phyloP scores from a whole-genome alignment of 441 rosid genomes.

The Populus tomentosa region DNA sequence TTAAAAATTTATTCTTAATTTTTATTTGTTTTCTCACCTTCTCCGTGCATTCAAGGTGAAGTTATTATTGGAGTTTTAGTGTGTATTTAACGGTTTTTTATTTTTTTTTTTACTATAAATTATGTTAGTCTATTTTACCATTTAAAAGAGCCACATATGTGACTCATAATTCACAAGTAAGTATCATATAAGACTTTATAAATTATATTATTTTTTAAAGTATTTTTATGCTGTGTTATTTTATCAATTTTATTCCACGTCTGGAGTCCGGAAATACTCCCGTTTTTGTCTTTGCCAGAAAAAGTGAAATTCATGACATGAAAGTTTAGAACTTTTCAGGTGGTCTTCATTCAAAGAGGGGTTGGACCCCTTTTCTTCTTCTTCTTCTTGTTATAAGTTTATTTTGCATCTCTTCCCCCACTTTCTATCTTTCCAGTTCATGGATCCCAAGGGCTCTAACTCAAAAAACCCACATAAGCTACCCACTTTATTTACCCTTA shows the following conservation, averaged over 20 bases:
- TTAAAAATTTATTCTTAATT: no score
- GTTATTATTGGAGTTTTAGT: background rate
- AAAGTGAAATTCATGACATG: conserved; percentile 44
- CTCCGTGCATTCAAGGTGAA: background rate
- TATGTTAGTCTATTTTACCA: background rate
- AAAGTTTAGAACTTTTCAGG: conserved; percentile 42
- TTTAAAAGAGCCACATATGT: background rate
- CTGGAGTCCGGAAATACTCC: no score
- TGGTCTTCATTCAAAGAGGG: no score
- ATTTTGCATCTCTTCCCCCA: conserved; percentile 21
- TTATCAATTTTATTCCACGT: no score
- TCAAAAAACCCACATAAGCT: conserved; percentile 30
- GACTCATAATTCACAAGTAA: background rate
- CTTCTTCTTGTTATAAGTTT: background rate
- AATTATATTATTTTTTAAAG: no score
- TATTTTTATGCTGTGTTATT: background rate
- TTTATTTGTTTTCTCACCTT: no score
- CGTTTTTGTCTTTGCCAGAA: conserved; percentile 16
- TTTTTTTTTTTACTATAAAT: no score
- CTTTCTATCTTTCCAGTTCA: conserved; percentile 16
- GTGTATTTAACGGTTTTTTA: no score
- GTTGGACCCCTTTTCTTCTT: no score
- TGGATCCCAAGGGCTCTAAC: conserved; percentile 85
- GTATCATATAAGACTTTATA: no score
- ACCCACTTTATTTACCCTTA: conserved; percentile 48